These are phyloP conservation scores for Paracorniculantispora psalliotae DNA, from an alignment of 2,329 filamentous ascomycete species.

Conservation along the genomic window DNA sequence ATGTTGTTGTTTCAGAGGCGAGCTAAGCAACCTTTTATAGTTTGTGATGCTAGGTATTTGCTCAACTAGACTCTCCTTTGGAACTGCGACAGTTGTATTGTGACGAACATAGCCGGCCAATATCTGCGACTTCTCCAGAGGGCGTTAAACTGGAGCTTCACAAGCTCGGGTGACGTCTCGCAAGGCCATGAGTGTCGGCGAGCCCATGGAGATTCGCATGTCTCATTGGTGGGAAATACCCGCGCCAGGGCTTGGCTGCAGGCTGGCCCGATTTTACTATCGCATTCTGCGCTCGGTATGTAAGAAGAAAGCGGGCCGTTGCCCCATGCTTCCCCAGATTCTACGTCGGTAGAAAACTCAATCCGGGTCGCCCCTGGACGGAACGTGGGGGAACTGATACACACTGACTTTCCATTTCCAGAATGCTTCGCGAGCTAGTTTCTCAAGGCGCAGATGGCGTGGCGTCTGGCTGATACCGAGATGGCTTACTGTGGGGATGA, in stretches of 20 bases:
- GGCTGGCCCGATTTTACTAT: neutral
- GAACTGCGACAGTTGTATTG: neutral
- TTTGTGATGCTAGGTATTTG: neutral
- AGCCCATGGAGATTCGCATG: neutral
- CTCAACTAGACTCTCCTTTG: neutral
- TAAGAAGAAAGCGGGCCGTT: neutral
- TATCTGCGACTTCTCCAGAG: neutral
- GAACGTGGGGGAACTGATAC: neutral
- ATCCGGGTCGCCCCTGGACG: neutral
- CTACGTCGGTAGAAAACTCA: neutral
- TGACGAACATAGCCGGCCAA: neutral
- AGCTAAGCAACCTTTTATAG: neutral
- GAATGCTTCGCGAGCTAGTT: neutral
- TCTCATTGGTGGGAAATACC: neutral
- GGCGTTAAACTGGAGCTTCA: neutral
- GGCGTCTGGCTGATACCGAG: neutral
- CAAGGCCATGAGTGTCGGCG: neutral
- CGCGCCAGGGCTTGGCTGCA: neutral
- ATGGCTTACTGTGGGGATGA: neutral
- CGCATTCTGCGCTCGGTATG: neutral
- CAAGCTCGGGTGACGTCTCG: neutral
- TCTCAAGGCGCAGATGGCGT: neutral
- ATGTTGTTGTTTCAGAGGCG: neutral
- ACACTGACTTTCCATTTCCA: neutral
- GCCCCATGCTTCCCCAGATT: neutral